These are phyloP conservation scores for Microsporum ferrugineum DNA, from an alignment of 2,329 filamentous ascomycete genomes.

Conservation along the genomic window DNA sequence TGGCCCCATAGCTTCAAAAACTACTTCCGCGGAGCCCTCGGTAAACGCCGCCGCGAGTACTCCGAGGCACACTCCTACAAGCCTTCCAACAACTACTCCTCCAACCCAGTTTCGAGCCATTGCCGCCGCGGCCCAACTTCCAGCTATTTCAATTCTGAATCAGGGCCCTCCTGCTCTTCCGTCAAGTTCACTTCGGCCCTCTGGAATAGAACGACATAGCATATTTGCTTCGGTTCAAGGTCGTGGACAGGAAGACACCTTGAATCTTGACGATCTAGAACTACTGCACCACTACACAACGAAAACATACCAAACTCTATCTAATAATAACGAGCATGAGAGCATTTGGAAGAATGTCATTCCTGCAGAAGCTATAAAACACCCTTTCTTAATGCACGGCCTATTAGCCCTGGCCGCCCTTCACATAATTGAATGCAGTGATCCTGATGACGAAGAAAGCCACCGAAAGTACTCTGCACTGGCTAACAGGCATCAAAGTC, in stretches of 20 bases:
- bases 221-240: conserved; percentile 14
- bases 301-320: conserved; percentile 22
- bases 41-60: not conserved
- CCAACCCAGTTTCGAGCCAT: not conserved
- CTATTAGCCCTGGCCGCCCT: conserved; percentile 20
- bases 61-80: not conserved
- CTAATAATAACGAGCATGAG: conserved; percentile 15
- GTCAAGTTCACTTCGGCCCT: conserved; percentile 1
- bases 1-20: not conserved
- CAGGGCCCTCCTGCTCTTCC: not conserved
- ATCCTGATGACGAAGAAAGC: conserved; percentile 15
- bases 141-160: conserved; percentile 5
- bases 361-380: conserved; percentile 17
- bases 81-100: not conserved
- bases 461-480: conserved; percentile 19
- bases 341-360: conserved; percentile 18
- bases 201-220: conserved; percentile 12
- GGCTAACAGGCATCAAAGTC: conserved; percentile 21
- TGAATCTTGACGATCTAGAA: conserved; percentile 32
- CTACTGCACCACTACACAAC: conserved; percentile 34
- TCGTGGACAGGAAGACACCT: conserved; percentile 12
- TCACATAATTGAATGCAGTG: conserved; percentile 19
- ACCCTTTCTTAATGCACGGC: conserved; percentile 22
- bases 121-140: conserved; percentile 5
- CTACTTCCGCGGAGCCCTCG: not conserved